phyloP scores from a whole-genome alignment of 192 early-diverging fungal genomes.

The Spizellomyces punctatus region DNA sequence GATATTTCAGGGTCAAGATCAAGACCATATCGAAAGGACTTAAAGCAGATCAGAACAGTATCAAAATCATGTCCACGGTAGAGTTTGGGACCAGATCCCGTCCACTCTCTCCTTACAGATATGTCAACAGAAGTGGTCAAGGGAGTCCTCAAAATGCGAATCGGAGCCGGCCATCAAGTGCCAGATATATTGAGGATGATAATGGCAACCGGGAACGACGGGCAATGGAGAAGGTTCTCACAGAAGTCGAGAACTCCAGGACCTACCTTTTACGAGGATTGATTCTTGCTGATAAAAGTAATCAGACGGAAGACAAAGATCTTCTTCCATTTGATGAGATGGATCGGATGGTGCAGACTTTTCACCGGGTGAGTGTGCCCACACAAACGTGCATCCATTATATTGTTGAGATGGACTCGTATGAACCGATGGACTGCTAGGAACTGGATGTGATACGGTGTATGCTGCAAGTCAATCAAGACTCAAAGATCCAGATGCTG shows the following conservation, averaged over 20 bases:
- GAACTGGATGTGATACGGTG: constrained; percentile 14
- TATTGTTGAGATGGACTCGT: too few species aligned
- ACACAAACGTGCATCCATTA: too few species aligned
- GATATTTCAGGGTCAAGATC: too few species aligned
- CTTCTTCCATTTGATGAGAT: constrained; percentile 3
- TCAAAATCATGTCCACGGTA: too few species aligned
- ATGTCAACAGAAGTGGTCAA: too few species aligned
- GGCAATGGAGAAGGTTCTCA: constrained; percentile 4
- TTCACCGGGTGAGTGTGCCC: not conserved
- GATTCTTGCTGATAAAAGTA: constrained; percentile 2
- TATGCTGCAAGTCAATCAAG: constrained; percentile 28
- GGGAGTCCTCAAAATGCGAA: too few species aligned
- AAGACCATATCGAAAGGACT: too few species aligned
- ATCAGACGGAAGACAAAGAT: constrained; percentile 17
- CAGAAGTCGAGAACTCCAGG: not conserved
- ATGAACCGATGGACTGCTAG: not conserved
- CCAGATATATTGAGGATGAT: too few species aligned
- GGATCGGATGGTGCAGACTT: not conserved
- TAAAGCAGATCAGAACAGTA: too few species aligned
- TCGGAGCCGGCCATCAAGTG: too few species aligned
- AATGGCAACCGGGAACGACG: not conserved
- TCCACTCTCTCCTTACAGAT: too few species aligned
- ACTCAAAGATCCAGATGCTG: not conserved
- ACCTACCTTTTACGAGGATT: constrained; percentile 1
- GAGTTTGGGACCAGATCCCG: too few species aligned